Conservation (phyloP, 1,284 basidiomycete genomes). For the Farysia itapuensis region DNA sequence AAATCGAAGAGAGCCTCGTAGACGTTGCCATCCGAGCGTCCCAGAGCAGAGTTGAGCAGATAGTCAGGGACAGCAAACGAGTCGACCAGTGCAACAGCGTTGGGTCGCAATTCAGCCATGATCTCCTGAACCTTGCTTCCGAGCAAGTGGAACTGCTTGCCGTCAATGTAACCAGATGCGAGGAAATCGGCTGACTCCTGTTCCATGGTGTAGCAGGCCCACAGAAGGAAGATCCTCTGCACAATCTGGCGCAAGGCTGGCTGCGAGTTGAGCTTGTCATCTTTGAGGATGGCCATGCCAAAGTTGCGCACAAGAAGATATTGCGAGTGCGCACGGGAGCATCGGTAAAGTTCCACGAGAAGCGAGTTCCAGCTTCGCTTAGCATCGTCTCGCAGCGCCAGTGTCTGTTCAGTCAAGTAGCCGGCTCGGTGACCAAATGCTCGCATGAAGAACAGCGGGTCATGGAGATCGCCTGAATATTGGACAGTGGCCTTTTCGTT, state of each 20-base stretch:
- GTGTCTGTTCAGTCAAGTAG: conserved; percentile 58
- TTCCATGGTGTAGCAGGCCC: conserved; percentile 48
- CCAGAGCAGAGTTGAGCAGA: conserved; percentile 60
- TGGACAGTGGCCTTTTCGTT: conserved; percentile 46
- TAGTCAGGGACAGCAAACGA: conserved; percentile 59
- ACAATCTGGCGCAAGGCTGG: conserved; percentile 60
- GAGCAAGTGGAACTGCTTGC: conserved; percentile 58
- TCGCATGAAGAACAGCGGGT: conserved; percentile 56
- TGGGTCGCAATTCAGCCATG: conserved; percentile 58
- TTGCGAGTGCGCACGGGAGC: conserved; percentile 49
- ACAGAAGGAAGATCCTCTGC: conserved; percentile 53
- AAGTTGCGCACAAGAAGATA: conserved; percentile 60
- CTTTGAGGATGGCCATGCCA: conserved; percentile 59
- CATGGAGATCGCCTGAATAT: conserved; percentile 49
- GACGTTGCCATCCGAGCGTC: conserved; percentile 58
- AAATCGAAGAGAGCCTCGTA: conserved; percentile 57
- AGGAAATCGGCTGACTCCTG: conserved; percentile 60
- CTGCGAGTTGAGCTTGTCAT: conserved; percentile 57
- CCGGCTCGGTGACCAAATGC: conserved; percentile 61
- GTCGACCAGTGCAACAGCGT: conserved; percentile 56
- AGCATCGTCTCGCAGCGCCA: conserved; percentile 59
- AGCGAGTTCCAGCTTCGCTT: conserved; percentile 60
- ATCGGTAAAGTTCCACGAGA: conserved; percentile 59
- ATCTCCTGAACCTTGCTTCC: conserved; percentile 57
- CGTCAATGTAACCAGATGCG: conserved; percentile 58